These are phyloP conservation scores for Drechslerella dactyloides DNA, from an alignment of 2,329 filamentous ascomycete species.

Conservation along the genomic window DNA sequence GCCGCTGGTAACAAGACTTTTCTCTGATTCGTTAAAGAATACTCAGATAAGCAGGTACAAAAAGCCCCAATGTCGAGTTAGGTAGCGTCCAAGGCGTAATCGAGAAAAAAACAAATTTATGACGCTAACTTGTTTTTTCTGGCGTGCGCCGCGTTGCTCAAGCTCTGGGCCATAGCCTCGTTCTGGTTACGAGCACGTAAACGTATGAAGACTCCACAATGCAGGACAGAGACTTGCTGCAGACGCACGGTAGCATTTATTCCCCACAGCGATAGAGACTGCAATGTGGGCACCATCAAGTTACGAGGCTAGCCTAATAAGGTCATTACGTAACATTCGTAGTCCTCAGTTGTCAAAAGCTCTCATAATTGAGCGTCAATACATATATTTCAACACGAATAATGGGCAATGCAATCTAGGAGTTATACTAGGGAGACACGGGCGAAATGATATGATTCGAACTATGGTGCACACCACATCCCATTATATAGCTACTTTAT, in stretches of 20 bases:
- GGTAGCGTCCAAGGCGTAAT: constrained; percentile 25
- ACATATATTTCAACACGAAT: too few species aligned
- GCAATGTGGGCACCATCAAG: constrained; percentile 13
- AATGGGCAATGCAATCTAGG: too few species aligned
- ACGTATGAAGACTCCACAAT: constrained; percentile 35
- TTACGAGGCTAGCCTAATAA: constrained; percentile 35
- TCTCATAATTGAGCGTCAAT: background rate
- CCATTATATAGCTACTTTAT: too few species aligned
- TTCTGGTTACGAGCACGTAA: constrained; percentile 19
- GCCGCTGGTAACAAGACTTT: constrained; percentile 23
- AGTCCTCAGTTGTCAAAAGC: background rate
- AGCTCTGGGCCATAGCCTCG: constrained; percentile 14
- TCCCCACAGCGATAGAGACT: constrained; percentile 35
- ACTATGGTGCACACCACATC: too few species aligned
- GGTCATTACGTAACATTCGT: constrained; percentile 12
- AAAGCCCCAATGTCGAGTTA: constrained; percentile 1
- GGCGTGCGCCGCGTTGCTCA: constrained; percentile 35
- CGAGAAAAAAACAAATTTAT: constrained; percentile 12
- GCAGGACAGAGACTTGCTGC: constrained; percentile 17
- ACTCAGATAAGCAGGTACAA: constrained; percentile 16
- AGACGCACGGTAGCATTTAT: constrained; percentile 30
- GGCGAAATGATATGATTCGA: too few species aligned
- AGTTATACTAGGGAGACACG: too few species aligned
- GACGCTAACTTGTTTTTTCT: background rate
- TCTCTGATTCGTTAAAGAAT: constrained; percentile 3